These are phyloP conservation scores for Globisporangium nagaii DNA, from an alignment of 352 stramenopile genomes.

Conservation along the genomic window DNA sequence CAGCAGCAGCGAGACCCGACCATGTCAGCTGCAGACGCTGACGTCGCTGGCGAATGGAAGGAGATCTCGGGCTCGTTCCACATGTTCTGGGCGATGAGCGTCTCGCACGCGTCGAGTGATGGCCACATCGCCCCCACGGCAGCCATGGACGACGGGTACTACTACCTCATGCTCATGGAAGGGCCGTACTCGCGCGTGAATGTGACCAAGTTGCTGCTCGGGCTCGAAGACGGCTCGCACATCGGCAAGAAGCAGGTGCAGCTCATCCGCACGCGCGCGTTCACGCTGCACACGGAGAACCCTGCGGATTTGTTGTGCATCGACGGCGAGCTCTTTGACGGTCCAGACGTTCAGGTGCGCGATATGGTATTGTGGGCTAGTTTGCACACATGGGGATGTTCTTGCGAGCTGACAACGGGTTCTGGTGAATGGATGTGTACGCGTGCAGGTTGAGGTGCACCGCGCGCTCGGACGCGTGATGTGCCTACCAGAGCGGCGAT, in stretches of 20 bases:
- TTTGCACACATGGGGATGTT: not conserved
- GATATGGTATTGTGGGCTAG: not conserved
- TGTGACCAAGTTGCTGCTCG: slow-evolving; percentile 44
- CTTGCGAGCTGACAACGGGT: not conserved
- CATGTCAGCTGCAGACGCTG: not conserved
- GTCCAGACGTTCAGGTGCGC: slow-evolving; percentile 30
- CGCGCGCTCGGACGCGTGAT: slow-evolving; percentile 39
- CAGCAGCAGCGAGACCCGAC: not conserved
- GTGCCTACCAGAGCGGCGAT: slow-evolving; percentile 12
- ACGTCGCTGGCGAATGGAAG: slow-evolving; percentile 13
- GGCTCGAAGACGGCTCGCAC: slow-evolving; percentile 46
- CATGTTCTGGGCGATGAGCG: slow-evolving; percentile 33
- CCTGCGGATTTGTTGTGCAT: slow-evolving; percentile 44
- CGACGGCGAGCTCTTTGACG: slow-evolving; percentile 54
- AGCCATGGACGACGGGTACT: slow-evolving; percentile 42
- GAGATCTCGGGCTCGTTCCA: slow-evolving; percentile 22
- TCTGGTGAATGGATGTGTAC: not conserved
- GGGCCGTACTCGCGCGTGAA: slow-evolving; percentile 27
- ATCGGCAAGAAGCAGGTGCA: slow-evolving; percentile 31
- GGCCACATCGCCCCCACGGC: slow-evolving; percentile 19
- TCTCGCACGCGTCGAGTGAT: slow-evolving; percentile 24
- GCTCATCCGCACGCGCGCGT: slow-evolving; percentile 59
- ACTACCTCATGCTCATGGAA: slow-evolving; percentile 49
- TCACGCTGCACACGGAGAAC: slow-evolving; percentile 28
- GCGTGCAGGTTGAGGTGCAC: slow-evolving; percentile 38